These are phyloP conservation scores for Bryopsis sp. DNA, from an alignment of 139 green algal genomes.

Conservation along the genomic window DNA sequence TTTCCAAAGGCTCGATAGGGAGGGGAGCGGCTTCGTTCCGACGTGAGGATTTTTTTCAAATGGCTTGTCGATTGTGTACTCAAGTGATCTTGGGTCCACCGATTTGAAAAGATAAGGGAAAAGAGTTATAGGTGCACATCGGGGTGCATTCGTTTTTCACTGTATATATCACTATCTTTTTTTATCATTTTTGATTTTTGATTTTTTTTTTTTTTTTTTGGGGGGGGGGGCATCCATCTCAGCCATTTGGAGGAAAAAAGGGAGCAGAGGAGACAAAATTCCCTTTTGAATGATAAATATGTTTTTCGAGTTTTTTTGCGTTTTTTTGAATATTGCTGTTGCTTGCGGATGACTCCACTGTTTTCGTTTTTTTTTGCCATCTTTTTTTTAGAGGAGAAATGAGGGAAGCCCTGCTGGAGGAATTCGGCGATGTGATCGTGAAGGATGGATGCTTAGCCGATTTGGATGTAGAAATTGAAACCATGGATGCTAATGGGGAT, in stretches of 20 bases:
- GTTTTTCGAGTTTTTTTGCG: neutral
- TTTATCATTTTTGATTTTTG: neutral
- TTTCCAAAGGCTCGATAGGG: neutral
- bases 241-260: too few relatives aligned
- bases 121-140: neutral
- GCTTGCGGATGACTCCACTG: too few relatives aligned
- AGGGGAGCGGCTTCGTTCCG: neutral
- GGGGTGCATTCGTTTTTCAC: neutral
- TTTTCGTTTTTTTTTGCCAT: neutral
- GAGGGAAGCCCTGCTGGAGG: neutral
- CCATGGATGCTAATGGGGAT: slow-evolving; percentile 12
- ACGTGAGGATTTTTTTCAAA: neutral
- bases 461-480: neutral
- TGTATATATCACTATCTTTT: neutral
- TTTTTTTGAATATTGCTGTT: too few relatives aligned
- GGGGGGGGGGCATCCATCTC: neutral
- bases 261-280: too few relatives aligned
- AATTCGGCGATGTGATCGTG: neutral
- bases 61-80: too few relatives aligned
- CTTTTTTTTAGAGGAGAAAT: neutral
- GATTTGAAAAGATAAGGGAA: too few relatives aligned
- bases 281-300: neutral
- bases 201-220: neutral
- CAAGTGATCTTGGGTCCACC: too few relatives aligned
- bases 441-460: too few relatives aligned